Evolutionary conservation across 768 basidiomycete genomes (phyloP).

Genomic region (Macrolepiota dolichaula): DNA sequence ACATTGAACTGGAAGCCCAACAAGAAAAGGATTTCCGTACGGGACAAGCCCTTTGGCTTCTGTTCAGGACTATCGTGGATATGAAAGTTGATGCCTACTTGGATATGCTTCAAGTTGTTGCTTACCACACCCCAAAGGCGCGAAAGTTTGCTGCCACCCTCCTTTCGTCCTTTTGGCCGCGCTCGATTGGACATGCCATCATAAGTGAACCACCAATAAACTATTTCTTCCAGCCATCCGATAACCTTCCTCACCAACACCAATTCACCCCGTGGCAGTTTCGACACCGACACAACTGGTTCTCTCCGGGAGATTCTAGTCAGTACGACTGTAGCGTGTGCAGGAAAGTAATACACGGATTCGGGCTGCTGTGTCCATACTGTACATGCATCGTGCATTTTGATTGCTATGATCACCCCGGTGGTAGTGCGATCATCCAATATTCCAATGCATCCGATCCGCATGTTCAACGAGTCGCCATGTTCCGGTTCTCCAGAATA

Average conservation of each 20-base stretch:
- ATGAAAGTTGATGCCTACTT: conserved; percentile 66
- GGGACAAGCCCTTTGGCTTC: conserved; percentile 34
- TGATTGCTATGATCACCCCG: conserved; percentile 72
- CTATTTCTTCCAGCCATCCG: conserved; percentile 3
- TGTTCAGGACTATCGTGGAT: conserved; percentile 50
- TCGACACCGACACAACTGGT: conserved; percentile 18
- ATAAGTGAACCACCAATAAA: conserved; percentile 50
- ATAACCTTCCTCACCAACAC: conserved; percentile 42
- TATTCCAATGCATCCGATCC: conserved; percentile 45
- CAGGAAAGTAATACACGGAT: conserved; percentile 50
- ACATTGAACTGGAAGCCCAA: conserved; percentile 24
- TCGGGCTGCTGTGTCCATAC: conserved; percentile 67
- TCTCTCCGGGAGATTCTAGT: conserved; percentile 28
- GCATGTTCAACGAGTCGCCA: conserved; percentile 52
- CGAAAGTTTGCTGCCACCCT: conserved; percentile 53
- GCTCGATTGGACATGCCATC: conserved; percentile 61
- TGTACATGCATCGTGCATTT: conserved; percentile 73
- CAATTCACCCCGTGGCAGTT: conserved; percentile 73
- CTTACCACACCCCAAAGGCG: conserved; percentile 57
- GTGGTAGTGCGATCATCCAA: conserved; percentile 55
- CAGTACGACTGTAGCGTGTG: conserved; percentile 57
- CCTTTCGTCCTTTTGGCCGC: conserved; percentile 64
- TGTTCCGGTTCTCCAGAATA: conserved; percentile 57
- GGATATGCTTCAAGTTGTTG: conserved; percentile 70
- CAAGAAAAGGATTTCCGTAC: conserved; percentile 37